A percentile compares a stretch with the other conserved stretches of the same genome.
Conservation (phyloP, 2,329 filamentous ascomycete genomes). For the Colletotrichum paranaense region DNA sequence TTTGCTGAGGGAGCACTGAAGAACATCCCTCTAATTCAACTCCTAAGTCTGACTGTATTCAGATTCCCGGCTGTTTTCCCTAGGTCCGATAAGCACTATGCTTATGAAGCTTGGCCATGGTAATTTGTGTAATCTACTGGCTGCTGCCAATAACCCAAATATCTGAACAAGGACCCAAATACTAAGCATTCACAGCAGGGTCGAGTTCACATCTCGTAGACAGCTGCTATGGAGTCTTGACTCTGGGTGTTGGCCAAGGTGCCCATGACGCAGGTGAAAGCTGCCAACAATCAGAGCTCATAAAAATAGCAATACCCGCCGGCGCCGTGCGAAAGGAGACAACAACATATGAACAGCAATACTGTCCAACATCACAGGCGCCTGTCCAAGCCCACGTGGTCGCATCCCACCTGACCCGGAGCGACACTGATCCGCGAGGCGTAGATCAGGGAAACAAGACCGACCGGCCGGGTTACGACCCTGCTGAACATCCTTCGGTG, state of each 20-base stretch:
- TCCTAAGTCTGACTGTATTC: not conserved
- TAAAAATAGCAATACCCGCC: not conserved
- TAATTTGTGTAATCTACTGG: not conserved
- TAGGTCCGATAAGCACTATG: not conserved
- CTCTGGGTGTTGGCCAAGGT: not conserved
- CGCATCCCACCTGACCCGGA: constrained; percentile 6
- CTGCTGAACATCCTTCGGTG: not conserved
- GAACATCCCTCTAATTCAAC: not conserved
- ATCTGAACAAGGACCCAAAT: not conserved
- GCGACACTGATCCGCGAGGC: constrained; percentile 28
- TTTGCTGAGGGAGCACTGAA: not conserved
- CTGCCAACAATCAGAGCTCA: not conserved
- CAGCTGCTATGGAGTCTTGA: not conserved
- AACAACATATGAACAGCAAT: not conserved
- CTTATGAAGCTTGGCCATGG: not conserved
- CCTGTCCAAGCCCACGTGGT: not conserved
- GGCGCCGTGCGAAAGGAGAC: not conserved
- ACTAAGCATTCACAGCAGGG: not conserved
- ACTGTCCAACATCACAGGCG: not conserved
- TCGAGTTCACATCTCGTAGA: not conserved
- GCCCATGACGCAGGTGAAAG: not conserved
- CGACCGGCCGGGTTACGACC: constrained; percentile 7
- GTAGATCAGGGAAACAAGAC: constrained; percentile 11
- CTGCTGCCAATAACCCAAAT: not conserved
- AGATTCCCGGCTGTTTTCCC: not conserved